These are phyloP conservation scores for Malassezia pachydermatis DNA, from an alignment of 1,284 basidiomycete genomes.

Conservation along the genomic window DNA sequence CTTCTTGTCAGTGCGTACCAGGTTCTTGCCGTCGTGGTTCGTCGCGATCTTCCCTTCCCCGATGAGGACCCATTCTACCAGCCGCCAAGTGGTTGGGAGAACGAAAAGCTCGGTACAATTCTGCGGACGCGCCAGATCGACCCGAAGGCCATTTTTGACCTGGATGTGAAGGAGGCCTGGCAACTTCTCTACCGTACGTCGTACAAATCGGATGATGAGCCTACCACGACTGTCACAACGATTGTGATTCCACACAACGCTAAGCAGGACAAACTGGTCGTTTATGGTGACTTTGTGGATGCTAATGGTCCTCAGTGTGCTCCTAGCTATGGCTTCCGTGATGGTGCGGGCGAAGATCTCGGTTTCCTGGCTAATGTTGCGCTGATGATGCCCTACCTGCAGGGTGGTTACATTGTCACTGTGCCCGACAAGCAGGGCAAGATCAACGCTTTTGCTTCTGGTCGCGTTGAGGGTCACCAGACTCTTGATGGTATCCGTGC, in stretches of 20 bases:
- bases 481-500: conserved; percentile 34
- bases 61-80: conserved; percentile 31
- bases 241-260: conserved; percentile 24
- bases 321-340: conserved; percentile 23
- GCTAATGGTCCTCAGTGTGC: conserved; percentile 25
- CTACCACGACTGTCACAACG: conserved; percentile 21
- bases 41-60: conserved; percentile 2
- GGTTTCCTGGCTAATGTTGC: not conserved
- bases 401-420: conserved; percentile 24
- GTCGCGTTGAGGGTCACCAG: conserved; percentile 25
- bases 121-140: conserved; percentile 24
- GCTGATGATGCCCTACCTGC: not conserved
- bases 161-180: conserved; percentile 16
- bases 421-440: conserved; percentile 36
- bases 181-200: conserved; percentile 31
- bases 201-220: not conserved
- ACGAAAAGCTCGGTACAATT: conserved; percentile 21
- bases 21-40: not conserved
- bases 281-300: conserved; percentile 24
- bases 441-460: conserved; percentile 32
- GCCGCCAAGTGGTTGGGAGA: conserved; percentile 15
- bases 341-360: conserved; percentile 5
- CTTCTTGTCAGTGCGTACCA: too few species aligned
- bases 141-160: conserved; percentile 2
- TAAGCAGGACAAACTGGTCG: conserved; percentile 24